Evolutionary conservation across 2,329 filamentous ascomycete species (phyloP), one percentile per base, ranked within the genome.

Genomic region (Orbilia oligospora): DNA sequence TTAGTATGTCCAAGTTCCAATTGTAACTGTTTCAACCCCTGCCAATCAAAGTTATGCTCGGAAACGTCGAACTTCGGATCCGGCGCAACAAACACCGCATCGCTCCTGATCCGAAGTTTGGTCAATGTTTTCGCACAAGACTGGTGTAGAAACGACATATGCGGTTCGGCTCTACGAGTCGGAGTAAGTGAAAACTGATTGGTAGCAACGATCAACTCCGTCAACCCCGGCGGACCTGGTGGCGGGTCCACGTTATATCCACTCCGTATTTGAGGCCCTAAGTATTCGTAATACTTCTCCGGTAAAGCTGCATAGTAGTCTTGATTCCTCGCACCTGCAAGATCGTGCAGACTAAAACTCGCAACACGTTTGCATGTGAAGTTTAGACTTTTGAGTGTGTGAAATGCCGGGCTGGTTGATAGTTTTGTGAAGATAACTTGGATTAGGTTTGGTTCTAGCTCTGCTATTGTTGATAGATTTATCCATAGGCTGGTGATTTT

Each of bases 371-470:
- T 24, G 33, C 38, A 51, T 27, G 24, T 51, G 22, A 61, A 14
- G 12, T 44, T 61, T 5, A 51, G 24, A 44, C 33, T 51, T 20
- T 20, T 67, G 27, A 67, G 64, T 12, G 64, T 67, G 16, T 67
- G 20, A 14, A 51, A 67, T 9, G 33, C 48, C 18, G 64, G 64
- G 14, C 5, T 12, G 6, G 30, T 48, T 20, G 66, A 56, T n/a
- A 69, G n/a, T 9, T 46, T 58, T 22, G 22, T 70, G 24, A 58
- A 48, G 12, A 70, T 70, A 14, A 51, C n/a, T 24, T 46, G n/a
- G 12, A 70, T 41, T 5, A 70, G 5, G 12, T 70, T 61, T 9
- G 22, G 2, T 27, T 70, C 66, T n/a, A 70, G 8, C 16, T 70
- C 51, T 14, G 12, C 9, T 14, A 70, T 33, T n/a, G n/a, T 61